A percentile compares a stretch with the other conserved stretches of the same genome.
Conservation (phyloP, 108 stramenopile genomes). For the Phaeodactylum tricornutum region DNA sequence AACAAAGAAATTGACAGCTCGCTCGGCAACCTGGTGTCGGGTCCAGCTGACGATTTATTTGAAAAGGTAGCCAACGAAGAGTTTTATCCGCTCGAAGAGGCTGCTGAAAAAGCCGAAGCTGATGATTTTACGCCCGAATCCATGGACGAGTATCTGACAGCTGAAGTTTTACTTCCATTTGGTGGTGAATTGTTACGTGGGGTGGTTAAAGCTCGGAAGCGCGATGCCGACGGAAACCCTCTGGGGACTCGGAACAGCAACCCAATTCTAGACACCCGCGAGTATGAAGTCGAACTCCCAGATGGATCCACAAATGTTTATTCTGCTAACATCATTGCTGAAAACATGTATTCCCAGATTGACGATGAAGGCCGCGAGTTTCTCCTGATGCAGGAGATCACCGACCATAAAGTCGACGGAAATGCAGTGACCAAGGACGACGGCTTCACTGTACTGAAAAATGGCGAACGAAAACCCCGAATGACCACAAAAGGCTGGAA, state of each 20-base stretch:
- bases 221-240: no score
- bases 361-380: constrained; percentile 23
- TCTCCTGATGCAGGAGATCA: constrained; percentile 12
- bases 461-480: not conserved
- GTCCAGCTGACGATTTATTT: not conserved
- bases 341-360: constrained; percentile 21
- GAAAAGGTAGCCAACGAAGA: no score
- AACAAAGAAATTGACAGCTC: not conserved
- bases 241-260: constrained; percentile 12
- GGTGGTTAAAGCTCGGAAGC: no score
- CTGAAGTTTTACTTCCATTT: no score
- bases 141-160: no score
- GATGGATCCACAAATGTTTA: constrained; percentile 20
- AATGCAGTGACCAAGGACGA: constrained; percentile 11
- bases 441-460: not conserved
- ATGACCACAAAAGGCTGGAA: constrained; percentile 19
- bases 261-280: constrained; percentile 24
- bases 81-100: no score
- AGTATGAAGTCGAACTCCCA: constrained; percentile 22
- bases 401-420: constrained; percentile 19
- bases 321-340: constrained; percentile 33
- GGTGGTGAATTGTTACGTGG: no score
- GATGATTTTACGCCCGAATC: no score
- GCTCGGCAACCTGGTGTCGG: not conserved
- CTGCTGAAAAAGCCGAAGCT: no score